These are phyloP conservation scores for Phlebopus sp. DNA, from an alignment of 1,284 basidiomycete genomes.

Conservation along the genomic window DNA sequence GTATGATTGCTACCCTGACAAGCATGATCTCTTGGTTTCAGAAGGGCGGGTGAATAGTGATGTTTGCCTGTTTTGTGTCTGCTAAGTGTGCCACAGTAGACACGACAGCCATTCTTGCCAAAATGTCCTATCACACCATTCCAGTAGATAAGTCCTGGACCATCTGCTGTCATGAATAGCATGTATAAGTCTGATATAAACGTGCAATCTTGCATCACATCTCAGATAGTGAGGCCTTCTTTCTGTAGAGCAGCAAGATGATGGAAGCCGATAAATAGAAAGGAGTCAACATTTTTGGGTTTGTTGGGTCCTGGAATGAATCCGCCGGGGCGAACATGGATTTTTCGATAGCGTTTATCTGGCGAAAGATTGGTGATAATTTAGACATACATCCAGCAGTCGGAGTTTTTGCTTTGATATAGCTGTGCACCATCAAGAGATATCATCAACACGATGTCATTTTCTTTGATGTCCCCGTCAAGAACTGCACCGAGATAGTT, in stretches of 20 bases:
- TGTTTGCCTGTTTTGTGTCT: neutral
- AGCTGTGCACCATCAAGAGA: constrained; percentile 36
- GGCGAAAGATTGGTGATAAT: neutral
- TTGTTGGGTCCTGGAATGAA: constrained; percentile 9
- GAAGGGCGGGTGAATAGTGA: constrained; percentile 2
- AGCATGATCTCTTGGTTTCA: constrained; percentile 1
- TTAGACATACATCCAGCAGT: constrained; percentile 5
- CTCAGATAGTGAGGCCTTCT: constrained; percentile 16
- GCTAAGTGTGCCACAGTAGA: constrained; percentile 12
- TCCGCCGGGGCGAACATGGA: constrained; percentile 2
- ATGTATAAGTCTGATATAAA: constrained; percentile 14
- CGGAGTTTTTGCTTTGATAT: constrained; percentile 20
- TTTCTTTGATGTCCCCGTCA: constrained; percentile 3
- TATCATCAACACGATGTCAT: constrained; percentile 29
- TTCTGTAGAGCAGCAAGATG: neutral
- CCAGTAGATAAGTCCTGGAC: constrained; percentile 21
- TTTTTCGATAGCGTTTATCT: constrained; percentile 1
- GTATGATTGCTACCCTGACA: constrained; percentile 8
- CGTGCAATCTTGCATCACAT: constrained; percentile 7
- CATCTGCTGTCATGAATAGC: constrained; percentile 24
- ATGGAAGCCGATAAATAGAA: neutral
- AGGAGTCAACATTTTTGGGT: constrained; percentile 3
- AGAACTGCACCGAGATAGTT: neutral
- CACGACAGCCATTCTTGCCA: constrained; percentile 19
- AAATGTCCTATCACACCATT: constrained; percentile 28